Base-by-base conservation (phyloP, 345 rosid genomes). In the Eucalyptus erythrocorys region DNA sequence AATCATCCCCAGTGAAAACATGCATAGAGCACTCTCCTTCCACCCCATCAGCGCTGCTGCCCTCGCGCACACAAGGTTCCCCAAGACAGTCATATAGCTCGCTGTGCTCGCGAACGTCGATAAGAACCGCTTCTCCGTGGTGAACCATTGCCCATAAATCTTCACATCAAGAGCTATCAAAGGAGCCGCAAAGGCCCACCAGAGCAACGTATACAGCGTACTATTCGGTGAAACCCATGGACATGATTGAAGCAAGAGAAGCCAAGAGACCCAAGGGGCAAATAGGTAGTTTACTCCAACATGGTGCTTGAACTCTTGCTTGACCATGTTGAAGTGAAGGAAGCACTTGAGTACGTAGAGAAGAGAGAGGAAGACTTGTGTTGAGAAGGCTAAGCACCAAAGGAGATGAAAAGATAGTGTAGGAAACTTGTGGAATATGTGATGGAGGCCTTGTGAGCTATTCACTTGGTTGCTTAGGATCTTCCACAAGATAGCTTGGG, bases 141-240 rank as follows among this genome's bases (percentile, higher is more conserved):
- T 94, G 90, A 96, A 92, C 97, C 99, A 95, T 89, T 94, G 98
- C 30, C 99, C 98, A 37, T 95, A 95, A 68, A 96, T 93, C 86
- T 95, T 95, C 24, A 93, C 59, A 88, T 95, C 95, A 9, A 96
- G 95, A 11, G 93, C 84, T 88, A 91, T 86, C 76, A 96, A 87
- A 1, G 98, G 98, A 85, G 89, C 9, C 14, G 90, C 90, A 86
- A 94, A 93, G 51, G 92, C 61, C 88, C 92, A 90, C 87, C 93
- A 94, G 86, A 94, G 94, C 80, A 82, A 71, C 10, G 57, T 85
- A 48, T 90, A 90, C 14, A 51, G 47, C 87, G 88, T 45, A 22
- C 88, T 86, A 0, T 88, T 17, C 13, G 92, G 90, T 21, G 87
- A 68, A 24, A 88, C 48, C 43, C 49, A n/a, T 0, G 96, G 97